Base-by-base conservation (phyloP, 495 filamentous ascomycete genomes). In the Cladorrhinum samala region DNA sequence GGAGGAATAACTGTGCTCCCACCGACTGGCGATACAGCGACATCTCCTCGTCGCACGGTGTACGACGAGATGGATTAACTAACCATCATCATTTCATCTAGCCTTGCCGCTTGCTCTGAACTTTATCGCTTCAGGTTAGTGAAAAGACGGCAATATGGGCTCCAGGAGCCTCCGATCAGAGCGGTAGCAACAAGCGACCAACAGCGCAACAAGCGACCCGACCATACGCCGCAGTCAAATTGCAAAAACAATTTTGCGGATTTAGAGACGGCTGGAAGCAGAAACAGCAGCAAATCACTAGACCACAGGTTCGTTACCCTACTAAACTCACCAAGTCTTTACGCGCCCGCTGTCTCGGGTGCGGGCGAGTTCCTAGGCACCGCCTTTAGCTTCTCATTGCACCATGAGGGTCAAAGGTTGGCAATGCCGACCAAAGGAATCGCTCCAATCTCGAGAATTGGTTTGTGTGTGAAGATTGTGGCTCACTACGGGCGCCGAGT, bases 401-500 rank as follows among this genome's bases (percentile, higher is more conserved):
- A 11, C 17, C 18, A 23, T 21, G 40, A n/a, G 38, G 18, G 24
- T 30, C 13, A 45, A n/a, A 18, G 1, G 14, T 36, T 19, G 23
- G 14, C 40, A 11, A 9, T n/a, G n/a, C n/a, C n/a, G n/a, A n/a
- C n/a, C 16, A 37, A 11, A 11, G 27, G 27, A 6, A 33, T 11
- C 27, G 27, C 11, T 33, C 11, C 6, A 6, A 33, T 33, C 27
- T 33, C 5, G 14, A 41, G 50, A 36, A 23, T 38, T 46, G 8
- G 41, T 18, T 4, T 55, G 36, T 56, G 49, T 55, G 45, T 45
- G 56, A 58, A 57, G 64, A 69, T 60, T 74, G 80, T 77, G 86
- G 86, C 84, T 87, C 86, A 88, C 86, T 89, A 85, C 86, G 86
- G 86, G 86, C 83, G 86, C 86, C 50, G 77, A 86, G 66, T 84